phyloP scores from a whole-genome alignment of 768 basidiomycete genomes.

The Lentinula boryana region DNA sequence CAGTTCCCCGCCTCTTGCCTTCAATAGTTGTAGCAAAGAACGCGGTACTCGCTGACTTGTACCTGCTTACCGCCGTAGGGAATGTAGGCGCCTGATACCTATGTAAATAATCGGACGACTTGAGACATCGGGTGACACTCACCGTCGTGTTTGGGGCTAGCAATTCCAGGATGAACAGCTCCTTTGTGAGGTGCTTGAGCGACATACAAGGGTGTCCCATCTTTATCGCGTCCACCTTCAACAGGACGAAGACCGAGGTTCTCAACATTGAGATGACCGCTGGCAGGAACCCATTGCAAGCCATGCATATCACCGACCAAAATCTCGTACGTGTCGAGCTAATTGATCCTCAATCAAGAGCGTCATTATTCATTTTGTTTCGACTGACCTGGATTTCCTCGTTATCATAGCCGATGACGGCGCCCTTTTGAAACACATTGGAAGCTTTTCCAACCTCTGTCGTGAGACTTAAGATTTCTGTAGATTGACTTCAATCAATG shows the following conservation, averaged over 20 bases:
- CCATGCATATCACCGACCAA: conserved; percentile 58
- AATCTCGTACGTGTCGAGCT: conserved; percentile 63
- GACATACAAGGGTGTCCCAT: conserved; percentile 57
- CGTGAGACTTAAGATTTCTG: background rate
- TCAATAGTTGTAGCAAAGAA: conserved; percentile 27
- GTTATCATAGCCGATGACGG: conserved; percentile 54
- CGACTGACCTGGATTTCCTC: conserved; percentile 50
- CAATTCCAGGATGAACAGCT: conserved; percentile 60
- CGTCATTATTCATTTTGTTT: background rate
- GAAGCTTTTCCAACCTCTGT: conserved; percentile 67
- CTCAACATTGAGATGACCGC: conserved; percentile 38
- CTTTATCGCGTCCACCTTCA: conserved; percentile 60
- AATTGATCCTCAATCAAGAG: background rate
- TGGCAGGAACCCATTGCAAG: conserved; percentile 50
- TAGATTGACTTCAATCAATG: background rate
- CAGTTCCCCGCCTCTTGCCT: background rate
- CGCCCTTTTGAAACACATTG: conserved; percentile 50
- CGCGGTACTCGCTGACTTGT: conserved; percentile 34
- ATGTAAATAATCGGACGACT: background rate
- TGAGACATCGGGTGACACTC: conserved; percentile 10
- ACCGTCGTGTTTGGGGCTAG: conserved; percentile 47
- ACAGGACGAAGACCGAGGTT: conserved; percentile 47
- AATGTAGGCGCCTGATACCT: conserved; percentile 43
- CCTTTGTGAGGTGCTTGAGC: conserved; percentile 49
- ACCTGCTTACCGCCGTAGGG: conserved; percentile 48